Evolutionary conservation across 2,329 filamentous ascomycete species (phyloP).

Genomic region (Epichloe uncinata): DNA sequence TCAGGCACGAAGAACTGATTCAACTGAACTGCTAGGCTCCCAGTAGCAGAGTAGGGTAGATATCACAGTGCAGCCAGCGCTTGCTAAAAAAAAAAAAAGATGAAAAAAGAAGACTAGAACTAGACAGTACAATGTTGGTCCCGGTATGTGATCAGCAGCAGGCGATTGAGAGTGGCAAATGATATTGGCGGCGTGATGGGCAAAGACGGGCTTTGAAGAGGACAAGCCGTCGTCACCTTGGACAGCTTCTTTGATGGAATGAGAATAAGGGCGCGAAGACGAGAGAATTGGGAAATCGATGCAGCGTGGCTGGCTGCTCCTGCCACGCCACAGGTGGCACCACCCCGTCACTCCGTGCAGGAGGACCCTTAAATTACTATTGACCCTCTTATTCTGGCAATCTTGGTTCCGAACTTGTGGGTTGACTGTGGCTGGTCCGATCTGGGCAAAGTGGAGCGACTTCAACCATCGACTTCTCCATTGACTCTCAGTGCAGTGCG

Average conservation of each 20-base stretch:
- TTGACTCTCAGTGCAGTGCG: not conserved
- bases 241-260: too few relatives aligned
- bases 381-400: not conserved
- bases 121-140: not conserved
- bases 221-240: too few relatives aligned
- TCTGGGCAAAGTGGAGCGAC: conserved; percentile 3
- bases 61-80: not conserved
- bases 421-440: conserved; percentile 1
- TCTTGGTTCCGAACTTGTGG: not conserved
- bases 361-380: too few relatives aligned
- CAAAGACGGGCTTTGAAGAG: too few relatives aligned
- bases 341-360: too few relatives aligned
- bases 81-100: not conserved
- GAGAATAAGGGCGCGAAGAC: too few relatives aligned
- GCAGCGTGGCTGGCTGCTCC: too few relatives aligned
- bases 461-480: not conserved
- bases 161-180: not conserved
- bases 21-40: too few relatives aligned
- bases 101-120: not conserved
- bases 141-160: not conserved
- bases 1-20: too few relatives aligned
- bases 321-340: too few relatives aligned
- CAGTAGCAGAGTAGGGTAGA: not conserved
- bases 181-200: not conserved
- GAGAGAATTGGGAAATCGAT: too few relatives aligned